phyloP scores from a whole-genome alignment of 331 rosid genomes.

The Rhamnella rubrinervis region DNA sequence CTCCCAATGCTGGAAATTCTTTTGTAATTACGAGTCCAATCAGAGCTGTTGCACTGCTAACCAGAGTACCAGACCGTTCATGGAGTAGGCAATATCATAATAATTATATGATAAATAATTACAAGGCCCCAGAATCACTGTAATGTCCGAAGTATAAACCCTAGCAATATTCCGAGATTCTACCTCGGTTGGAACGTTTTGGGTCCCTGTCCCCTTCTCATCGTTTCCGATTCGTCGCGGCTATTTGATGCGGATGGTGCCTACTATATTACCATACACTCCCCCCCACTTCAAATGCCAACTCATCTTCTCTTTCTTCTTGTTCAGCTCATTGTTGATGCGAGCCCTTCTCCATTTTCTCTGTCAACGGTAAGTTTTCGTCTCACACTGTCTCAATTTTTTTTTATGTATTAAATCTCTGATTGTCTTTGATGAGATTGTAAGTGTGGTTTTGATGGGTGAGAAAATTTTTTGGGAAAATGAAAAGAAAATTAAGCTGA shows the following conservation, averaged over 20 bases:
- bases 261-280: not conserved
- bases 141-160: slow-evolving; percentile 25
- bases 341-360: slow-evolving; percentile 4
- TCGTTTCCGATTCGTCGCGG: slow-evolving; percentile 17
- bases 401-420: not conserved
- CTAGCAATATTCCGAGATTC: slow-evolving; percentile 1
- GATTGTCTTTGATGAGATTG: slow-evolving; percentile 2
- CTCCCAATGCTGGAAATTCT: not conserved
- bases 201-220: slow-evolving; percentile 1
- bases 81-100: not conserved
- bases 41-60: not conserved
- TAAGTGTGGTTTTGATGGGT: slow-evolving; percentile 20
- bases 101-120: not conserved
- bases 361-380: slow-evolving; percentile 30
- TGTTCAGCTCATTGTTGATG: slow-evolving; percentile 29
- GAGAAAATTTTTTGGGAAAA: slow-evolving; percentile 10
- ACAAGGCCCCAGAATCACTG: not conserved
- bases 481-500: not conserved
- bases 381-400: not conserved
- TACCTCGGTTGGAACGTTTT: slow-evolving; percentile 43
- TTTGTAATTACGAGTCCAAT: too few species aligned
- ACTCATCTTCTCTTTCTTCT: slow-evolving; percentile 11
- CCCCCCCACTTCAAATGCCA: slow-evolving; percentile 2
- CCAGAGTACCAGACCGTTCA: not conserved
- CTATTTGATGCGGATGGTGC: slow-evolving; percentile 12